phyloP scores from a whole-genome alignment of 352 stramenopile species.

The Phytophthora cactorum region DNA sequence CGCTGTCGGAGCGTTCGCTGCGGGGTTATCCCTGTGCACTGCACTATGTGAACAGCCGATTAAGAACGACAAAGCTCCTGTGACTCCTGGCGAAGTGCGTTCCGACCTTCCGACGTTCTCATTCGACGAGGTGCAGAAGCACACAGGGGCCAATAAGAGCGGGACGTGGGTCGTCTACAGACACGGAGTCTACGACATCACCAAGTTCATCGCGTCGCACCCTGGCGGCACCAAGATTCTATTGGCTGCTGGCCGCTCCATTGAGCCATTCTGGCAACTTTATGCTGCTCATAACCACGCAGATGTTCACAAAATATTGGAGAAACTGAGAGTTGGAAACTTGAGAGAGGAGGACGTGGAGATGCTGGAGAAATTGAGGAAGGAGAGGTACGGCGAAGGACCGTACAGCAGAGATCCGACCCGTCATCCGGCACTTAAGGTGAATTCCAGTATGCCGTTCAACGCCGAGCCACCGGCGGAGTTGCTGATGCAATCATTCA shows the following conservation, averaged over 20 bases:
- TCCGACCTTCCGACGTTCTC: constrained; percentile 65
- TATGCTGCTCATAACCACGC: constrained; percentile 96
- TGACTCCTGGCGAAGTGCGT: constrained; percentile 42
- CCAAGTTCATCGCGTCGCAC: constrained; percentile 95
- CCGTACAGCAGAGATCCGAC: constrained; percentile 94
- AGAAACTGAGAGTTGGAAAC: constrained; percentile 92
- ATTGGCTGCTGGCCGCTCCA: constrained; percentile 84
- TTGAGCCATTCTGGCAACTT: constrained; percentile 96
- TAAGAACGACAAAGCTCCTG: constrained; percentile 9
- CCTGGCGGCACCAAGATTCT: constrained; percentile 93
- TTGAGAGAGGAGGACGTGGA: constrained; percentile 86
- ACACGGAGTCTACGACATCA: constrained; percentile 97
- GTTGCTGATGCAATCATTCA: constrained; percentile 93
- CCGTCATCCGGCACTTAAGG: constrained; percentile 86
- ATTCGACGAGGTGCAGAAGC: constrained; percentile 73
- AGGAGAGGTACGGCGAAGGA: constrained; percentile 88
- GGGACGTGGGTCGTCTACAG: constrained; percentile 95
- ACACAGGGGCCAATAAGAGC: constrained; percentile 72
- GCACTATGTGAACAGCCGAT: constrained; percentile 32
- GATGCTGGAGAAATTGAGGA: constrained; percentile 83
- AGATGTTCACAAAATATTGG: constrained; percentile 92
- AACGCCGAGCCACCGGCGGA: constrained; percentile 94
- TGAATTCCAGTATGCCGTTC: constrained; percentile 95
- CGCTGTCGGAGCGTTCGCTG: constrained; percentile 11
- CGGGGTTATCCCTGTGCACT: constrained; percentile 12